These are phyloP conservation scores for Paraphaeosphaeria minitans DNA, from an alignment of 2,329 filamentous ascomycete species.

Conservation along the genomic window DNA sequence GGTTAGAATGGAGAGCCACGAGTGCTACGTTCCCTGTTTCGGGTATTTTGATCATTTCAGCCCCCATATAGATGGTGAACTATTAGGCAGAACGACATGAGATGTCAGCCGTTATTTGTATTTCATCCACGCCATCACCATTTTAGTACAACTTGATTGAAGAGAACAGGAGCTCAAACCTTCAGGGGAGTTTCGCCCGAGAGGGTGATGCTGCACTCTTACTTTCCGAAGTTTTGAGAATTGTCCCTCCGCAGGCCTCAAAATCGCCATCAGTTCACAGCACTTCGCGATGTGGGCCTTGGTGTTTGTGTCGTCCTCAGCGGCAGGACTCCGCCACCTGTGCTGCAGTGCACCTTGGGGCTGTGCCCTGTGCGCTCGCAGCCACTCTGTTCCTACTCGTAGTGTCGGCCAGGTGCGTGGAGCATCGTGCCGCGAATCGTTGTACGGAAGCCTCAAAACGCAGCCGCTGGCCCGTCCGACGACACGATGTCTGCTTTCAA, in stretches of 20 bases:
- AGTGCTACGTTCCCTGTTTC: constrained; percentile 24
- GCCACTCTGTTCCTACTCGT: not conserved
- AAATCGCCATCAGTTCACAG: constrained; percentile 6
- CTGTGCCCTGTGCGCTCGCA: constrained; percentile 14
- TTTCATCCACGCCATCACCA: not conserved
- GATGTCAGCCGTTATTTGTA: not conserved
- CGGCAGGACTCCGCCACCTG: constrained; percentile 35
- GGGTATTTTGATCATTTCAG: constrained; percentile 18
- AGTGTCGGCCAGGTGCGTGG: not conserved
- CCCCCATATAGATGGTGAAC: not conserved
- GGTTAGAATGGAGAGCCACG: constrained; percentile 21
- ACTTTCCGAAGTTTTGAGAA: not conserved
- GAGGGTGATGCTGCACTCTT: not conserved
- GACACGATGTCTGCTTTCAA: constrained; percentile 11
- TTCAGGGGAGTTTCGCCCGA: not conserved
- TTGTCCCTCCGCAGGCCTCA: not conserved
- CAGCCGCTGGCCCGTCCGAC: constrained; percentile 14
- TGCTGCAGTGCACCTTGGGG: constrained; percentile 22
- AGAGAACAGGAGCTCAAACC: constrained; percentile 2
- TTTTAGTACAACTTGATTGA: not conserved
- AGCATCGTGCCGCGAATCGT: not conserved
- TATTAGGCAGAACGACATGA: not conserved
- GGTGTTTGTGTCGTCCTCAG: constrained; percentile 11
- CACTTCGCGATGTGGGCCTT: not conserved
- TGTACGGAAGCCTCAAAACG: constrained; percentile 7